A percentile compares a stretch with the other conserved stretches of the same genome.
Evolutionary conservation across 1,139 yeast genomes (phyloP).

Genomic region (Yamadazyma songkhlaensis): DNA sequence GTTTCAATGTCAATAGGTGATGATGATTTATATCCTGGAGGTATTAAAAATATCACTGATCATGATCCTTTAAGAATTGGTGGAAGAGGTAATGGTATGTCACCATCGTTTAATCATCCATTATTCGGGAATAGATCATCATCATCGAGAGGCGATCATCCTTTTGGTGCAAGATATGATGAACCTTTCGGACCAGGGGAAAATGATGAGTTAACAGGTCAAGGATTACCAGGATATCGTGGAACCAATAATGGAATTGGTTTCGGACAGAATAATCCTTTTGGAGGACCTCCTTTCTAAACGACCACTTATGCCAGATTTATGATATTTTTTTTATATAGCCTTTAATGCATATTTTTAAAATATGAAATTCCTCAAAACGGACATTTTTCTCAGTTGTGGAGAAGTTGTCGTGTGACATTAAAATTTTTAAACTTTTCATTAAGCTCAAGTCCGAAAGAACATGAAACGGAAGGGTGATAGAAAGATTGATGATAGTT

Average conservation of each 20-base stretch:
- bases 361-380: no score
- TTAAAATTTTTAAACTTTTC: not conserved
- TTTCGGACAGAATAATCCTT: constrained; percentile 4
- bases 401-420: not conserved
- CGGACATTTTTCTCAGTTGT: no score
- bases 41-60: constrained; percentile 19
- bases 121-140: constrained; percentile 26
- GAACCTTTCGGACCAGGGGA: constrained; percentile 49
- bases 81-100: constrained; percentile 48
- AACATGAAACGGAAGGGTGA: no score
- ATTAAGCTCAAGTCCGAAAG: no score
- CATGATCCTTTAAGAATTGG: constrained; percentile 14
- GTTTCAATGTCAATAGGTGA: constrained; percentile 35
- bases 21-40: constrained; percentile 52
- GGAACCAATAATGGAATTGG: constrained; percentile 13
- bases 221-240: constrained; percentile 49
- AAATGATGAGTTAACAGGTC: constrained; percentile 36
- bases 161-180: constrained; percentile 54
- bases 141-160: constrained; percentile 20
- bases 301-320: not conserved
- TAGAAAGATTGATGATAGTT: no score
- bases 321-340: not conserved
- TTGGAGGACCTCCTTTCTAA: constrained; percentile 5
- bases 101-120: constrained; percentile 51
- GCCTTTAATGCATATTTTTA: not conserved